Evolutionary conservation across 768 basidiomycete genomes (phyloP).

Genomic region (Auricularia sp.): DNA sequence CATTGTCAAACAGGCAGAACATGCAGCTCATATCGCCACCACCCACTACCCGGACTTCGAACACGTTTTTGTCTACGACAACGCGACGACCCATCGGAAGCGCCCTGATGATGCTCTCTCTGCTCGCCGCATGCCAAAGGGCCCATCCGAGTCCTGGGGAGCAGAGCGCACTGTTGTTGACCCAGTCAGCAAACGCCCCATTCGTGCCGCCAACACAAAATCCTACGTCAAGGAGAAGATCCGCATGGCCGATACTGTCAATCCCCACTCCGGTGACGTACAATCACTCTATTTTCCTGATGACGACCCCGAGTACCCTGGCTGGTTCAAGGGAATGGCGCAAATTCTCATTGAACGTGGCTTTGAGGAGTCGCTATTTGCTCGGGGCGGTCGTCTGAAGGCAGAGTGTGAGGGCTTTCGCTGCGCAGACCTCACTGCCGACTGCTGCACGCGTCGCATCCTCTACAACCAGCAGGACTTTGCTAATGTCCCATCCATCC

Average conservation of each 20-base stretch:
- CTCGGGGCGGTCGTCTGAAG: neutral
- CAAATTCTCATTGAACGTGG: constrained; percentile 18
- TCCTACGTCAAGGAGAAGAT: constrained; percentile 2
- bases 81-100: constrained; percentile 11
- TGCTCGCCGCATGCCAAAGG: constrained; percentile 14
- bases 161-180: neutral
- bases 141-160: neutral
- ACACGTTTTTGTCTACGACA: constrained; percentile 10
- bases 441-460: constrained; percentile 23
- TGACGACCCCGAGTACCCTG: constrained; percentile 23
- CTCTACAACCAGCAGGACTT: constrained; percentile 29
- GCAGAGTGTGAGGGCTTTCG: constrained; percentile 21
- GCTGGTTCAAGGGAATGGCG: constrained; percentile 24
- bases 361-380: neutral
- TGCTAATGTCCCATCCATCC: constrained; percentile 3
- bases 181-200: neutral
- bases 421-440: constrained; percentile 10
- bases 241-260: constrained; percentile 5
- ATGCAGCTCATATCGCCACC: constrained; percentile 12
- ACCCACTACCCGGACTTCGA: constrained; percentile 9
- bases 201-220: constrained; percentile 3
- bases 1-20: constrained; percentile 11
- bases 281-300: constrained; percentile 19
- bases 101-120: constrained; percentile 11
- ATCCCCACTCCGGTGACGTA: neutral